Conservation (phyloP, 2,329 filamentous ascomycete species). For the Aspergillus tamarii region DNA sequence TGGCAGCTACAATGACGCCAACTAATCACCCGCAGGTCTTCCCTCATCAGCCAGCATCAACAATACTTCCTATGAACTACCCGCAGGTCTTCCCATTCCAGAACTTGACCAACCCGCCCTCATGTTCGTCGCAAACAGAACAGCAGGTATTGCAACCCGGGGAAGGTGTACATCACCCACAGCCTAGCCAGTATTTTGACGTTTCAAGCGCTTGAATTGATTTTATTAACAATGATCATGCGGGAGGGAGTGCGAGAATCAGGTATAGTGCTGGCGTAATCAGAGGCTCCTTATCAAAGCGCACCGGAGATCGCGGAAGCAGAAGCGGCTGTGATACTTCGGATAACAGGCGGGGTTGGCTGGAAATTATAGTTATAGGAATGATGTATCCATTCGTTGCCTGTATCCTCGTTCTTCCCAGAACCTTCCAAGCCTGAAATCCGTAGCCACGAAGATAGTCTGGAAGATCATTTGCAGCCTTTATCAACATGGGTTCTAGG, state of each 20-base stretch:
- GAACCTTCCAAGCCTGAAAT: conserved; percentile 2
- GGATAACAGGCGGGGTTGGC: conserved; percentile 1
- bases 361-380: not conserved
- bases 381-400: not conserved
- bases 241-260: not conserved
- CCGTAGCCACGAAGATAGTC: conserved; percentile 1
- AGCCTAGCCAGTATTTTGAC: no score
- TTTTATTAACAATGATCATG: not conserved
- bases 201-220: no score
- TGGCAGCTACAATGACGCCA: not conserved
- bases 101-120: not conserved
- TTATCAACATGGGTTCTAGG: not conserved
- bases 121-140: not conserved
- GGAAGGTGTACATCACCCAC: no score
- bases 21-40: not conserved
- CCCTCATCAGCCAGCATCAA: not conserved
- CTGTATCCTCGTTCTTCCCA: not conserved
- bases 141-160: not conserved
- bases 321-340: not conserved
- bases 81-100: conserved; percentile 2
- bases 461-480: conserved; percentile 2
- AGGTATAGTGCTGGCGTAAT: not conserved
- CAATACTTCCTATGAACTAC: conserved; percentile 1
- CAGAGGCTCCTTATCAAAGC: not conserved
- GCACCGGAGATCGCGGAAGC: not conserved